Base-by-base conservation (phyloP, 192 early-diverging fungal genomes). In the Bifiguratus adelaidae region DNA sequence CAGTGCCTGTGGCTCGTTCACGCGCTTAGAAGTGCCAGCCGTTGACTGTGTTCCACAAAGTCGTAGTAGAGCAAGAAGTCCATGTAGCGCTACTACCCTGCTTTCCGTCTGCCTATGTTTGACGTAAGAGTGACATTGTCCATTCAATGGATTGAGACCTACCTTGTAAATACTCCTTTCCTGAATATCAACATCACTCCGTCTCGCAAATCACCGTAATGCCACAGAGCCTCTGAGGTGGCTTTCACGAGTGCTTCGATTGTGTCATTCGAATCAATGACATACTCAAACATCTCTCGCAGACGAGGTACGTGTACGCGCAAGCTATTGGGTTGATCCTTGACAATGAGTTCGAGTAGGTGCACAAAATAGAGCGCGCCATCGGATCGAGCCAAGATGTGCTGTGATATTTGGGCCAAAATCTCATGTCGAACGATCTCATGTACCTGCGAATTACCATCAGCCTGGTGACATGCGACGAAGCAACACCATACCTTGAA, bases 131-230 rank as follows among this genome's bases (percentile, higher is more conserved):
- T 21, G 11, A 25, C 13, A 3, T 3, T 13, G 11, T 27, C 3
- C n/a, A n/a, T n/a, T n/a, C n/a, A n/a, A n/a, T n/a, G n/a, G n/a
- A n/a, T n/a, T n/a, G 9, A 23, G 29, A 46, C 24, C 20, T 71
- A 74, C 75, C 66, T 75, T 26, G 81, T 69, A 54, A 83, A 82
- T 45, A 88, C 49, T 1, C 74, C 67, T 40, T 88, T 88, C 37
- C 81, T 68, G 47, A 88, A 53, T 13, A 88, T 72, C 4, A 88
- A 55, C 30, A 83, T 67, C 41, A 88, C 55, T 7, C 76, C 71
- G 16, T 78, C 61, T 20, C 80, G 65, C 45, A 82, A 70, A 20
- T 65, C 58, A n/a, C 63, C 22, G 22, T 85, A 73, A 2, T 53
- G 41, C 19, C 70, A 54, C 13, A 77, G 47, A 2, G 83, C 37